These are phyloP conservation scores for Lasiodiplodia gonubiensis DNA, from an alignment of 2,329 filamentous ascomycete genomes.

Conservation along the genomic window DNA sequence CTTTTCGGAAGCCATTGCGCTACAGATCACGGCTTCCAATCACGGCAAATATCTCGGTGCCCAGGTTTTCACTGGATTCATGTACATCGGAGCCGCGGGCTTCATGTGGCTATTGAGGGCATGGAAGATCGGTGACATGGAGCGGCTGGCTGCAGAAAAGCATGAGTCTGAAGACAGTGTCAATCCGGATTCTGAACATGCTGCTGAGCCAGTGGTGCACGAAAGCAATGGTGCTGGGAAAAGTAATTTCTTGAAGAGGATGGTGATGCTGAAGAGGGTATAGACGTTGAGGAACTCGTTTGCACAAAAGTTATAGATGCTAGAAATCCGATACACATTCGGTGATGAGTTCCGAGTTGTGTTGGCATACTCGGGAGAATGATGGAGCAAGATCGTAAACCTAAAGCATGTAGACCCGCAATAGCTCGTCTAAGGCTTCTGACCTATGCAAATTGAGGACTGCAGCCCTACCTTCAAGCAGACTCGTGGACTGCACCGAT, in stretches of 20 bases:
- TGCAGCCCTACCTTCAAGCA: too few relatives aligned
- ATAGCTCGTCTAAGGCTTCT: not conserved
- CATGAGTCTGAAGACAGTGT: constrained; percentile 34
- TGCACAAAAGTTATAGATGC: not conserved
- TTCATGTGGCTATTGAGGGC: constrained; percentile 61
- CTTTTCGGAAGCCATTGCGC: constrained; percentile 63
- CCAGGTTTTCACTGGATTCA: constrained; percentile 65
- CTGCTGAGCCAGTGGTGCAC: not conserved
- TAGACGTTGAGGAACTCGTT: not conserved
- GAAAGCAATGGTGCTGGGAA: not conserved
- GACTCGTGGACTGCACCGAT: too few relatives aligned
- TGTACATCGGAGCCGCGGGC: constrained; percentile 64
- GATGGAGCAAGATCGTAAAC: not conserved
- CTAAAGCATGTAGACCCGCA: not conserved
- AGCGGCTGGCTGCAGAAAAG: constrained; percentile 47
- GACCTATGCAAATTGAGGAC: too few relatives aligned
- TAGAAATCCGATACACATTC: not conserved
- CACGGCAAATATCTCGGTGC: constrained; percentile 61
- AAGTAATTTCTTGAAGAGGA: constrained; percentile 20
- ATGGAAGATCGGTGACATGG: constrained; percentile 65
- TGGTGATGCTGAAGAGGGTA: constrained; percentile 17
- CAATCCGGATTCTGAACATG: constrained; percentile 33
- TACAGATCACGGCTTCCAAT: constrained; percentile 58
- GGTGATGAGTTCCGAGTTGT: not conserved
- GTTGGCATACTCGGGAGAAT: not conserved